These are phyloP conservation scores for Yamadazyma taylorii DNA, from an alignment of 1,139 yeast species.

Conservation along the genomic window DNA sequence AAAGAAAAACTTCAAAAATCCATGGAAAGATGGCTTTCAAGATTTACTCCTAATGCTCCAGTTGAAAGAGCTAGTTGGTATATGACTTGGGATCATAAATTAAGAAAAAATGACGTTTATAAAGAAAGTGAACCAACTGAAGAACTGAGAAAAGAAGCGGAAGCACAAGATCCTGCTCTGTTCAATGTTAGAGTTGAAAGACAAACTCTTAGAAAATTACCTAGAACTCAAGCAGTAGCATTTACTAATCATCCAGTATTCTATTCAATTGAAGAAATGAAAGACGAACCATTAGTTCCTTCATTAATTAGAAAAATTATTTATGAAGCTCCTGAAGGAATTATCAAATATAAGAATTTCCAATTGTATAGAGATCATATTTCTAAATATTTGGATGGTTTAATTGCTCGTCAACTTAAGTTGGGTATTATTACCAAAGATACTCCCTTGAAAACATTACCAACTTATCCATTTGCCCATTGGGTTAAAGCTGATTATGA, in stretches of 20 bases:
- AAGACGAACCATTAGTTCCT: constrained; percentile 75
- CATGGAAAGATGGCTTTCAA: constrained; percentile 74
- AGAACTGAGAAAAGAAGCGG: constrained; percentile 31
- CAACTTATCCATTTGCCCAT: constrained; percentile 62
- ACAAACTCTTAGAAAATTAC: constrained; percentile 51
- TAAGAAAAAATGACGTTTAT: constrained; percentile 55
- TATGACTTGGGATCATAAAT: constrained; percentile 68
- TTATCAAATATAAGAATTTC: constrained; percentile 63
- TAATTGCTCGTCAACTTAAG: constrained; percentile 58
- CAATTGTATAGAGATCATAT: constrained; percentile 58
- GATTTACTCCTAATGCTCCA: constrained; percentile 56
- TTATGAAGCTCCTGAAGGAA: constrained; percentile 65
- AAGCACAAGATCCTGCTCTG: constrained; percentile 32
- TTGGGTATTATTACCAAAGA: constrained; percentile 55
- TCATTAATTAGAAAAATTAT: constrained; percentile 61
- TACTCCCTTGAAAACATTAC: constrained; percentile 58
- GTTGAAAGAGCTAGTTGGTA: constrained; percentile 81
- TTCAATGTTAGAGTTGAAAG: constrained; percentile 63
- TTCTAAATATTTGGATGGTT: constrained; percentile 53
- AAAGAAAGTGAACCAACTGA: constrained; percentile 40
- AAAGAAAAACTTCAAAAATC: constrained; percentile 62
- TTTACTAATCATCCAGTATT: constrained; percentile 70
- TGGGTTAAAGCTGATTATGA: constrained; percentile 46
- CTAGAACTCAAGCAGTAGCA: constrained; percentile 47
- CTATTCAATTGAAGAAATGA: constrained; percentile 73